Percentiles rank a stretch among this genome's conserved stretches.
Evolutionary conservation across 345 rosid species (phyloP).

Genomic region (Salix caprea): DNA sequence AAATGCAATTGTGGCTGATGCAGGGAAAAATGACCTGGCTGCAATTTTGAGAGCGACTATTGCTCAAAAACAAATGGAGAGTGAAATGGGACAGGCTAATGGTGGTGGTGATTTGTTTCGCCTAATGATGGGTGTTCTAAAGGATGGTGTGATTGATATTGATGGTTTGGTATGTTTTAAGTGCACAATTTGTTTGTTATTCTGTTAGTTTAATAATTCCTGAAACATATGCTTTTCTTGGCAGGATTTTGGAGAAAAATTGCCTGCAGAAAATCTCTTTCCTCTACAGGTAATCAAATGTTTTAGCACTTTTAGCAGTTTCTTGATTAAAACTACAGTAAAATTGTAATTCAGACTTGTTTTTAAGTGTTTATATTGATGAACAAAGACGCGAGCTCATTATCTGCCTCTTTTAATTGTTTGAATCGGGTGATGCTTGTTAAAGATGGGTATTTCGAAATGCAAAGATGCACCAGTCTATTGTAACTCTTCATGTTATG

Average conservation of each 20-base stretch:
- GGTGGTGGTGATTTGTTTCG: conserved; percentile 84
- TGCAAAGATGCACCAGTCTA: neutral
- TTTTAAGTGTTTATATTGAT: neutral
- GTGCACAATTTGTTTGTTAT: conserved; percentile 2
- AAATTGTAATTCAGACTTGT: neutral
- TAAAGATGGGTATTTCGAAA: neutral
- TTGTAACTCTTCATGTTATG: neutral
- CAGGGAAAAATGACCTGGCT: conserved; percentile 83
- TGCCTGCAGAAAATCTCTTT: conserved; percentile 80
- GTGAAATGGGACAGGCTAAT: conserved; percentile 65
- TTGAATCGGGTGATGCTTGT: neutral
- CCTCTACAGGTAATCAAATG: conserved; percentile 65
- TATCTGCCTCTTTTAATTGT: neutral
- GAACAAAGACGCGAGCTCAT: neutral
- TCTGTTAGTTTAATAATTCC: neutral
- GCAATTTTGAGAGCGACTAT: conserved; percentile 84
- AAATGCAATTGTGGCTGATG: conserved; percentile 46
- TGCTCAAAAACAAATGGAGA: conserved; percentile 92
- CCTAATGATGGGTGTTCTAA: conserved; percentile 77
- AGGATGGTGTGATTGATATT: conserved; percentile 90
- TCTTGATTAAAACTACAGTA: neutral
- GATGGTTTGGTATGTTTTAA: conserved; percentile 79
- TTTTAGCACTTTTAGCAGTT: neutral
- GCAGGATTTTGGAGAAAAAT: conserved; percentile 84
- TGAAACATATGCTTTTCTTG: neutral